A percentile compares a stretch with the other conserved stretches of the same genome.
phyloP scores from a whole-genome alignment of 2,329 filamentous ascomycete species.

The Colletotrichum trifolii region DNA sequence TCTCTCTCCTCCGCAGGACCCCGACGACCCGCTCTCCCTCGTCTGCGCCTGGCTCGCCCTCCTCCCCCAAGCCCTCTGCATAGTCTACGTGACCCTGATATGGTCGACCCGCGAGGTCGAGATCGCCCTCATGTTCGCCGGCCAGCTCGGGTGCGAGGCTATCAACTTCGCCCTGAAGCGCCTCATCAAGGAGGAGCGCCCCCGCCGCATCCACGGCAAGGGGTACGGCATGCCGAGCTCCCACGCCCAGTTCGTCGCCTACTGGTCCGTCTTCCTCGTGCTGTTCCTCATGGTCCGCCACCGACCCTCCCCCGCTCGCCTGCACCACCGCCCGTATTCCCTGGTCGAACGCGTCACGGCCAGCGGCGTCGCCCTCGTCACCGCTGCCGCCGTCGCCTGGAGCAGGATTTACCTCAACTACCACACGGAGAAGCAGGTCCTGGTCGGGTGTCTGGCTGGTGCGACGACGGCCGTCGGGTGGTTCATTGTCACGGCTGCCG shows the following conservation, averaged over 20 bases:
- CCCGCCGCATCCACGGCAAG: slow-evolving; percentile 84
- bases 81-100: slow-evolving; percentile 90
- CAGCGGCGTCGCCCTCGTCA: slow-evolving; percentile 65
- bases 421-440: slow-evolving; percentile 87
- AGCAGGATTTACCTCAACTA: slow-evolving; percentile 93
- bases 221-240: slow-evolving; percentile 98
- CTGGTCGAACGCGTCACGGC: slow-evolving; percentile 68
- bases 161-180: slow-evolving; percentile 92
- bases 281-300: slow-evolving; percentile 89
- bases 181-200: slow-evolving; percentile 90
- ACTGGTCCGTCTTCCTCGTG: slow-evolving; percentile 85
- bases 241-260: slow-evolving; percentile 94
- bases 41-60: slow-evolving; percentile 94
- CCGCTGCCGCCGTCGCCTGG: slow-evolving; percentile 77
- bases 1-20: slow-evolving; percentile 69
- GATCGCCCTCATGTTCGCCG: slow-evolving; percentile 87
- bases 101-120: slow-evolving; percentile 93
- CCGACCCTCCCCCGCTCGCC: slow-evolving; percentile 43
- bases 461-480: slow-evolving; percentile 77
- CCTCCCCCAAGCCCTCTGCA: slow-evolving; percentile 88
- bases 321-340: slow-evolving; percentile 62
- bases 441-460: slow-evolving; percentile 81
- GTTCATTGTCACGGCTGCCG: slow-evolving; percentile 78
- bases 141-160: slow-evolving; percentile 91
- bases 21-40: slow-evolving; percentile 84